A percentile compares a stretch with the other conserved stretches of the same genome.
Evolutionary conservation across 371 early-diverging fungal genomes (phyloP).

Genomic region (Mortierella sp.): DNA sequence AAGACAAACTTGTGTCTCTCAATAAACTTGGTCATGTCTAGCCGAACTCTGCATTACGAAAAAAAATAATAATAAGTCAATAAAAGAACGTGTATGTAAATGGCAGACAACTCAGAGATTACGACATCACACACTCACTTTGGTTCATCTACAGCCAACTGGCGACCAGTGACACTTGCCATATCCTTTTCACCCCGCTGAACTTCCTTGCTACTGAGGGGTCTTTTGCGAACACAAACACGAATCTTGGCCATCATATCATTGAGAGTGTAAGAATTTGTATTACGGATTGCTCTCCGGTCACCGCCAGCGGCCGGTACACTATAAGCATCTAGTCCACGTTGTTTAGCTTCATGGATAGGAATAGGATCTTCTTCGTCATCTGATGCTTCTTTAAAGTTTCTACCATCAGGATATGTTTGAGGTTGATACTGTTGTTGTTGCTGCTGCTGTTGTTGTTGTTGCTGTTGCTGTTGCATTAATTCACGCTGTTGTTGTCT

Average conservation of each 20-base stretch:
- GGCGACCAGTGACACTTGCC: constrained; percentile 72
- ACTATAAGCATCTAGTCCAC: constrained; percentile 49
- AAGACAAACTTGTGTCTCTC: constrained; percentile 96
- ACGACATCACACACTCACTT: constrained; percentile 68
- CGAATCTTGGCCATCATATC: constrained; percentile 87
- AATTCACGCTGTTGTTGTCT: constrained; percentile 29
- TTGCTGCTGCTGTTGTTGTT: constrained; percentile 25
- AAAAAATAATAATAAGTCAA: not conserved
- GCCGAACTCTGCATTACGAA: constrained; percentile 72
- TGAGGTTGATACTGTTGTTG: constrained; percentile 29
- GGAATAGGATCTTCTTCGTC: constrained; percentile 57
- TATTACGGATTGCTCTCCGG: constrained; percentile 24
- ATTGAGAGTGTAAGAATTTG: constrained; percentile 16
- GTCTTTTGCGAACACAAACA: constrained; percentile 97
- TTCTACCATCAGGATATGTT: constrained; percentile 29
- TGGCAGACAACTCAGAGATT: not conserved
- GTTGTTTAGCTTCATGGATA: constrained; percentile 45
- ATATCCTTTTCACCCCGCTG: constrained; percentile 86
- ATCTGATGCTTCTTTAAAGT: constrained; percentile 49
- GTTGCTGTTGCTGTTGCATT: constrained; percentile 27
- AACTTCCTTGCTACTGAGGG: constrained; percentile 87
- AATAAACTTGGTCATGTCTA: constrained; percentile 95
- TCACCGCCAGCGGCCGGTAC: constrained; percentile 24
- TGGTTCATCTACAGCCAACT: constrained; percentile 89
- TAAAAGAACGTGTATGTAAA: not conserved